A percentile compares a stretch with the other conserved stretches of the same genome.
phyloP scores from a whole-genome alignment of 805 yeast species.

The Helenozyma rhizophorensis region DNA sequence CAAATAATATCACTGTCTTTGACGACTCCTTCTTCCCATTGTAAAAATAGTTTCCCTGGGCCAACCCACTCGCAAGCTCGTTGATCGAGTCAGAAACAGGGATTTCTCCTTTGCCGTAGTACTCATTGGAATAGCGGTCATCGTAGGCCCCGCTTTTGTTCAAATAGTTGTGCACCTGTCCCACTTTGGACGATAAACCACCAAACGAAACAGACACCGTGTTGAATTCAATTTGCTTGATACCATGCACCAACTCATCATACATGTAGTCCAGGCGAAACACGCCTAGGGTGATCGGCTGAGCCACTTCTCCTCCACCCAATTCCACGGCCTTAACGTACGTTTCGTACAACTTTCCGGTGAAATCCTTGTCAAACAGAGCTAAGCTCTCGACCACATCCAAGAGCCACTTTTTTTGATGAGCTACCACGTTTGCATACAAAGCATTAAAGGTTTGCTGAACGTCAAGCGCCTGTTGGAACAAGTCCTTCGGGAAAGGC shows the following conservation, averaged over 20 bases:
- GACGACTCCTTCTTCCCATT: conserved; percentile 18
- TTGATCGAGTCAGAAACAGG: conserved; percentile 66
- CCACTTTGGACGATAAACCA: conserved; percentile 78
- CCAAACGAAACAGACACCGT: conserved; percentile 96
- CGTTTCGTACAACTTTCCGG: conserved; percentile 69
- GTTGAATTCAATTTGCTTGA: conserved; percentile 95
- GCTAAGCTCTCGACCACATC: conserved; percentile 52
- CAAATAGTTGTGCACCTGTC: conserved; percentile 66
- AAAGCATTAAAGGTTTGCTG: conserved; percentile 69
- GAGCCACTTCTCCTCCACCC: conserved; percentile 45
- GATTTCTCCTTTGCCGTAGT: conserved; percentile 45
- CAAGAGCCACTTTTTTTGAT: conserved; percentile 56
- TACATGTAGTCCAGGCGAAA: conserved; percentile 87
- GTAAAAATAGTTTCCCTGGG: conserved; percentile 60
- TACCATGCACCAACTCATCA: conserved; percentile 40
- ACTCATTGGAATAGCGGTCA: conserved; percentile 33
- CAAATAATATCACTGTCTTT: conserved; percentile 58
- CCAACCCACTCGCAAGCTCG: conserved; percentile 64
- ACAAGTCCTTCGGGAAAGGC: conserved; percentile 69
- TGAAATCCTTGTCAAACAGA: conserved; percentile 66
- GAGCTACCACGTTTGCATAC: conserved; percentile 64
- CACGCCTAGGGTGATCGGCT: conserved; percentile 71
- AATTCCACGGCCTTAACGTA: conserved; percentile 45
- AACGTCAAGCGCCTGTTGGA: conserved; percentile 59
- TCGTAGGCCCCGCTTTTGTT: conserved; percentile 57